Evolutionary conservation across 371 early-diverging fungal species (phyloP), one percentile per base, ranked within the genome.

Genomic region (Syncephalastrum racemosum): DNA sequence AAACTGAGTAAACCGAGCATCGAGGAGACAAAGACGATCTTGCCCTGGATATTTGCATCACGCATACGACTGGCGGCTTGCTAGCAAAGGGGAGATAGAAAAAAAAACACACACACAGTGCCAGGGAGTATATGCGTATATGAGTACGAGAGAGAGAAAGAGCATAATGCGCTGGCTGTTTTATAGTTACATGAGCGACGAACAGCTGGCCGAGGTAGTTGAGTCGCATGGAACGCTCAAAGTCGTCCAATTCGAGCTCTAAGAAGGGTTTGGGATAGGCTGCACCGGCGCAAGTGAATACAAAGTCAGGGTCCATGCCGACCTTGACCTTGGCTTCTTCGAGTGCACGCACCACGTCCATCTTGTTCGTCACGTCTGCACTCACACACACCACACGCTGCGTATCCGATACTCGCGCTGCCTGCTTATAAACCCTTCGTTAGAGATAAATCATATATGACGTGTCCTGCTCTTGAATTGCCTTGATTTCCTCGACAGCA

Each of bases 161-260:
- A 19, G 8, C 16, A 59, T 16, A 25, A 42, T 44, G 13, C 42
- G 14, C 20, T 13, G 13, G 41, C 47, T 24, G 22, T 25, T 50
- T 24, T 18, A 51, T 0, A 50, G 73, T 71, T 80, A 85, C 85
- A 63, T 93, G 92, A 50, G 87, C 79, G 19, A 86, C 81, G 58
- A 89, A 89, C 14, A 89, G 64, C 39, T 90, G 80, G 4, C 94
- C 94, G 24, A 91, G 77, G 70, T 91, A 97, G 64, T 97, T 97
- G 42, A 91, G 63, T 7, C 80, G 66, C 68, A 87, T 91, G 13
- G 71, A 62, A 20, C 66, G 54, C 46, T 88, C 81, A 63, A 91
- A 83, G 4, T 85, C 86, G 12, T 79, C 77, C 47, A 85, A 54
- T 1, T 63, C 56, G 51, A 87, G 82, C 31, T 95, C 93, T 6